Evolutionary conservation across 768 basidiomycete species (phyloP), one percentile per base, ranked within the genome.

Genomic region (Lactifluus piperatus): DNA sequence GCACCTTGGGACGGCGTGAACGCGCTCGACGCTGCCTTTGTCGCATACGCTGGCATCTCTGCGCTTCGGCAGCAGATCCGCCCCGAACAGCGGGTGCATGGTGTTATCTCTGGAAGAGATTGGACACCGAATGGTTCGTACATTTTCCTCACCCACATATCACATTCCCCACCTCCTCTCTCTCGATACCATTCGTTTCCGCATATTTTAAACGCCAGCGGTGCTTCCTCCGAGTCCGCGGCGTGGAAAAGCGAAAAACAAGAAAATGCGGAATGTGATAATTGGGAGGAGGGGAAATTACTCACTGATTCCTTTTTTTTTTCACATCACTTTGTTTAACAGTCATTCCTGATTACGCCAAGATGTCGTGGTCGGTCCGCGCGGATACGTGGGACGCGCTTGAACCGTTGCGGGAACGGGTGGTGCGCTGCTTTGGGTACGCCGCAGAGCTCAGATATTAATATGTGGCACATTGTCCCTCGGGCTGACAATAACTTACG

Each of bases 1-100:
- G 81, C 86, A 11, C 91, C 91, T 4, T 93, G 91, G 87, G 88
- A 94, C 70, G 91, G 86, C 24, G 80, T 79, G 43, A 94, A 94
- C 67, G 90, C 91, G 13, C 79, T 91, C 45, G 93, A 94, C 67
- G 93, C 93, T 0, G 91, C 91, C 0, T 87, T 93, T 68, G 72
- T 91, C 9, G 87, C 91, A 0, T 94, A 94, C 69, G 82, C 84
- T 8, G 78, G 81, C 48, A 78, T 95, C 43, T 85, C 91, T 3
- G 82, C 83, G 24, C 77, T 95, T 48, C 81, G 93, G 13, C 93
- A 95, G 70, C 93, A 95, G 73, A 83, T 92, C 59, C 84, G 84
- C 69, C 92, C 93, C 0, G 81, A 85, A 47, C 80, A 85, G 63
- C 84, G 92, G 24, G 76, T 93, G 7, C 86, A 92, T 66, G 90